Base-by-base conservation (phyloP, 2,329 filamentous ascomycete genomes). In the Cryphonectria parasitica region DNA sequence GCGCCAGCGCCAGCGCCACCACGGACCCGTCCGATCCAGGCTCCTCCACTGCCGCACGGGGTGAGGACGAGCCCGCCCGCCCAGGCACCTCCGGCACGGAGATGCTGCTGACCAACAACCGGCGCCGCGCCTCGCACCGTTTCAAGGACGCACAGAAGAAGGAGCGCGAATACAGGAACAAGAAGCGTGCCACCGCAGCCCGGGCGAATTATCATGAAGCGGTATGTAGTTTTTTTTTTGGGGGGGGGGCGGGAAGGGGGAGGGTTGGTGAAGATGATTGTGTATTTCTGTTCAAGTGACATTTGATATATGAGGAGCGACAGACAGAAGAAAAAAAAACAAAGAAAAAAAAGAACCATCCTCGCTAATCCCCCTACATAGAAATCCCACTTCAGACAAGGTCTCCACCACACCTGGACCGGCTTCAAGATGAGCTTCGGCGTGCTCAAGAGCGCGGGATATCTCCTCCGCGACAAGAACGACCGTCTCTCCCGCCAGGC, bases 21-120 rank as follows among this genome's bases (percentile, higher is more conserved):
- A 7, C 66, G 60, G 43, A 25, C 25, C 54, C 49, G 34, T 19
- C 52, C 60, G 10, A 45, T 7, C 31, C 56, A 0, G 43, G 49
- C 1, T 34, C 41, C 60, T 54, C 66, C 45, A 54, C 60, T 31
- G 58, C 60, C 34, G 58, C 64, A 54, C 56, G 70, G 39, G 73
- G 74, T 13, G 77, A 78, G 2, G 72, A 74, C 11, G 78, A 77
- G 70, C 75, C 77, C 2, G 75, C 77, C n/a, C 79, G 83, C 28
- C 82, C 82, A 6, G 80, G 81, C 70, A 83, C 83, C 19, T 81
- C 82, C 0, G 81, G 81, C 68, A 85, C 83, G 25, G 81, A 83
- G 74, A 79, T 80, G 73, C 75, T 83, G 43, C 80, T 84, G 58
- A 77, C 78, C 62, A 79, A 78, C 67, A 80, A 78, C 69, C 79